Percentiles rank a stretch among this genome's conserved stretches.
Conservation (phyloP, 2,329 filamentous ascomycete species). For the Calonectria pauciramosa region DNA sequence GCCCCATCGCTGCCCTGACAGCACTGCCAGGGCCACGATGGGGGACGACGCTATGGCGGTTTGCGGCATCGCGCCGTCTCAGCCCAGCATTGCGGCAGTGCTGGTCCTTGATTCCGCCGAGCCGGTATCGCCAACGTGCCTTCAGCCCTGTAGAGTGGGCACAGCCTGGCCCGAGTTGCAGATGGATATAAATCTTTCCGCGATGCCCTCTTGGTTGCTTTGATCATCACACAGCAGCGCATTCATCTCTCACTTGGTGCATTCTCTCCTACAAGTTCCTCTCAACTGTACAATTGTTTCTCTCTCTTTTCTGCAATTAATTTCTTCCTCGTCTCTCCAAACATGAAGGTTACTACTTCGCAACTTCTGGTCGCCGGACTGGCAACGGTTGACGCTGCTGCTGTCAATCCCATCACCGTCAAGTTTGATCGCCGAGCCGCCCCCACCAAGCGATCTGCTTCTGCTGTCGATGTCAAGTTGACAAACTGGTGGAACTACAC, state of each 20-base stretch:
- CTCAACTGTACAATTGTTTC: background rate
- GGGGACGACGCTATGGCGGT: background rate
- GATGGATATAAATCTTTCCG: slow-evolving; percentile 12
- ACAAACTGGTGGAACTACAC: slow-evolving; percentile 32
- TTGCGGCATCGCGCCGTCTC: slow-evolving; percentile 18
- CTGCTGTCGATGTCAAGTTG: slow-evolving; percentile 26
- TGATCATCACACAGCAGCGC: background rate
- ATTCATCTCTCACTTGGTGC: background rate
- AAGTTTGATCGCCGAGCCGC: slow-evolving; percentile 16
- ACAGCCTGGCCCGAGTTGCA: background rate
- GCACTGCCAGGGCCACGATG: background rate
- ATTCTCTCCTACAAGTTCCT: background rate
- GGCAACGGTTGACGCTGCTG: background rate
- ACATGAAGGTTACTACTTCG: slow-evolving; percentile 16
- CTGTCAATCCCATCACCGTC: slow-evolving; percentile 16
- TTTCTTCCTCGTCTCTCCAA: background rate
- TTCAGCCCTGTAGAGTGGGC: slow-evolving; percentile 9
- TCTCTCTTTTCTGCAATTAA: no score
- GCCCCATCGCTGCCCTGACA: background rate
- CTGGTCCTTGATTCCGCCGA: background rate
- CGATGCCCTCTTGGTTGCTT: background rate
- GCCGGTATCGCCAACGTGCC: background rate
- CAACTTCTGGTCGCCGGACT: slow-evolving; percentile 12
- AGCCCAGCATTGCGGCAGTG: slow-evolving; percentile 15
- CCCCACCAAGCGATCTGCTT: slow-evolving; percentile 3